Evolutionary conservation across 345 rosid species (phyloP), one percentile per base, ranked within the genome.

Genomic region (Pugionium dolabratum): DNA sequence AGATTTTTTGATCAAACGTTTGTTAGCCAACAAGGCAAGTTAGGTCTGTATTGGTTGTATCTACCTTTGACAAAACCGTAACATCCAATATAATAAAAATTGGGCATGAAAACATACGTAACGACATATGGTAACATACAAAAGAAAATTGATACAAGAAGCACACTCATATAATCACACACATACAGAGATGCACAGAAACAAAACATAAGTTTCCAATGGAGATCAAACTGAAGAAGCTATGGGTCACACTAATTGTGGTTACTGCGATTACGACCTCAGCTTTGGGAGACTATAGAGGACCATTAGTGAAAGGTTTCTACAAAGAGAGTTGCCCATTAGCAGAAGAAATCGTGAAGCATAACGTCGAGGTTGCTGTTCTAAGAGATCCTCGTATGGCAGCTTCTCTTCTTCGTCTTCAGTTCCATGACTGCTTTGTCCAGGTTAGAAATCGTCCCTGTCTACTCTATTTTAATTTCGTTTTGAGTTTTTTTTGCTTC

Each of bases 391-490:
- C 98, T 57, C 80, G 92, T 4, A 80, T 85, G 82, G 96, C 96
- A 0, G 96, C 92, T 29, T 84, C 89, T n/a, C 81, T 91, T 37
- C 88, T 89, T 42, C 85, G 96, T 33, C 67, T 91, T 46, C 96
- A 91, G 40, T 91, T 87, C 54, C 96, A 91, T 29, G 98, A 91
- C 64, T 91, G 98, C 67, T 85, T 91, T 47, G 87, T 89, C 62
- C 66, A 83, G 90, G 92, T 89, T 29, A 73, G 62, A 7, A 39
- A 54, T 29, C 39, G 9, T 53, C 54, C 64, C 32, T 43, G 4
- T 53, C 35, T n/a, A 39, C 50, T 62, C 18, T 18, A 18, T 18
- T 18, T 18, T 18, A 18, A 18, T 18, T 18, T 18, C 18, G 18
- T 18, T 18, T 18, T 18, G 18, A 26, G 7, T 7, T 34, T 35